Evolutionary conservation across 208 protist species (phyloP), one percentile per base, ranked within the genome.

Genomic region (Trypanosoma avium): DNA sequence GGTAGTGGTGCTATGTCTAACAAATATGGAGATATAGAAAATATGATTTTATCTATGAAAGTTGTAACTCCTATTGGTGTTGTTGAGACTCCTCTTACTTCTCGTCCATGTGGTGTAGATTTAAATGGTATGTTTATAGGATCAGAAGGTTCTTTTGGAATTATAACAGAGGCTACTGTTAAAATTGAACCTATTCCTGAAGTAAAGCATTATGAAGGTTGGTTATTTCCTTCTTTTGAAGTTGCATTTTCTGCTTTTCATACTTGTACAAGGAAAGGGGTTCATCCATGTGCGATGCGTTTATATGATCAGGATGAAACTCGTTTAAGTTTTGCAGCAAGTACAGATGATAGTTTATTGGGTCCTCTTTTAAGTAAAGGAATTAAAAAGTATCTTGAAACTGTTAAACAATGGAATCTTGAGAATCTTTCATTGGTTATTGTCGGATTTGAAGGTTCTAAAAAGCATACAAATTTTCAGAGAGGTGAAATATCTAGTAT

Each of bases 1-100:
- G 90, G 93, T 30, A 97, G 92, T 56, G 96, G 96, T 47, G 94
- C 95, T 59, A 96, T 97, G 84, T 97, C 93, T n/a, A 98, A 97
- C 70, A 81, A 90, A 61, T 98, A 98, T 80, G 94, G 94, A 32
- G 93, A 98, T 72, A 94, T 97, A 65, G 93, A 97, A 67, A 76
- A 97, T 26, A 97, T 98, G 84, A 73, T 98, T 10, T 46, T 98
- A n/a, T 50, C 85, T 12, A 68, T 98, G 52, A 97, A 92, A 65
- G 82, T 97, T 62, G 94, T 79, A 35, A 98, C 96, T 15, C 93
- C 96, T 9, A 93, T 81, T 2, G 96, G 96, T 24, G 88, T 96
- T 13, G 63, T 96, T 13, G 82, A 85, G 66, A 94, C 87, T 1
- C 93, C 86, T 32, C 49, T 88, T 42, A 85, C 92, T 19, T 86